Base-by-base conservation (phyloP, 2,329 filamentous ascomycete species). In the Claviceps citrina region DNA sequence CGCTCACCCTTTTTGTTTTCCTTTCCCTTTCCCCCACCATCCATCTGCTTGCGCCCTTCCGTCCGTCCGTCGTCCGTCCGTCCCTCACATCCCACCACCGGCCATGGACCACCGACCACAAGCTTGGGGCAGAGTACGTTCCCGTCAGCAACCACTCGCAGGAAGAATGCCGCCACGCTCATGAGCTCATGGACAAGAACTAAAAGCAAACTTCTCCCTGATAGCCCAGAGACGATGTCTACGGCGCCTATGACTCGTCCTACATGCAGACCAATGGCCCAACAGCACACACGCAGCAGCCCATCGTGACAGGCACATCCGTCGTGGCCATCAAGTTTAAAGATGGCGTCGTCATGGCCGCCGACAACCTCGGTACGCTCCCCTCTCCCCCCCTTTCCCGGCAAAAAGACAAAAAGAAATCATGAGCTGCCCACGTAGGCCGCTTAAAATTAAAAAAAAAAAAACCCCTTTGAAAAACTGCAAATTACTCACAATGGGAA, bases 281-380 rank as follows among this genome's bases (percentile, higher is more conserved):
- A 43, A 86, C 76, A 58, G 76, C 86, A 56, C 84, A 93, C 64
- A 95, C 91, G 41, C 86, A 94, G 65, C 78, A 78, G 25, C 91
- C 91, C 54, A 81, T 93, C 50, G 91, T 98, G 46, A 98, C 91
- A 39, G 91, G 91, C 57, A 96, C 91, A 37, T 96, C 91, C 39
- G 91, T 98, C 47, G 65, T 98, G 42, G 91, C 81, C 48, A 73
- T 95, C 60, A 96, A 96, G 70, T 98, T 86, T 73, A 89, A 86
- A 57, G 84, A 87, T 51, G 91, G 91, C 56, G 86, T 98, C 47
- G 87, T 93, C 54, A 89, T 98, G 60, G 91, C 89, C 39, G 85
- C 91, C 54, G 91, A 98, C 64, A 98, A 96, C 68, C 68, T 98
- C 48, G 86, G 86, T 93, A 69, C 22, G 25, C 9, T 7, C 15